phyloP scores from a whole-genome alignment of 139 green algal species.

The Chlorella sp. region DNA sequence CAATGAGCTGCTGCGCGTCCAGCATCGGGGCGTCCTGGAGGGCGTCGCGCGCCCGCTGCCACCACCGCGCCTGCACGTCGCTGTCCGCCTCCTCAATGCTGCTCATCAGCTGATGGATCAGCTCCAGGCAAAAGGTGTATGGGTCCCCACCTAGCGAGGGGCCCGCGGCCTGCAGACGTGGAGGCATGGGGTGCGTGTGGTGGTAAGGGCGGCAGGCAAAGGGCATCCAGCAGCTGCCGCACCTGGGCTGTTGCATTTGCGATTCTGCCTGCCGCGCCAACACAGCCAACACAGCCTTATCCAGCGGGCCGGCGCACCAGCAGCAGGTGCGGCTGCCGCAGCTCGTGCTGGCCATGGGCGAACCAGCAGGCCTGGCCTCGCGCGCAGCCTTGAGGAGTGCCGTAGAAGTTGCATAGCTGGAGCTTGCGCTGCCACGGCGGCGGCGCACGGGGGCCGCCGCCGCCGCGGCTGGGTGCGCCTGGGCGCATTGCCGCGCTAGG shows the following conservation, averaged over 20 bases:
- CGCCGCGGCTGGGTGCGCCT: neutral
- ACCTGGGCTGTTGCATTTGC: neutral
- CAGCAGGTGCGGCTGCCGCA: neutral
- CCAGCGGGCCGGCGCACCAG: neutral
- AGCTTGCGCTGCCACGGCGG: neutral
- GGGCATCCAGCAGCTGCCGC: no score
- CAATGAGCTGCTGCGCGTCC: neutral
- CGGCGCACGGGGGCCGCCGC: neutral
- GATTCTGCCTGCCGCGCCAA: neutral
- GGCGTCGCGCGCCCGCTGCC: neutral
- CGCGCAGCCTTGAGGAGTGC: neutral
- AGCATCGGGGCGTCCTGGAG: neutral
- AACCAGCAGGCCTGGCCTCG: neutral
- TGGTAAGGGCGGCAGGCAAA: no score
- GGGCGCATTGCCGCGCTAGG: no score
- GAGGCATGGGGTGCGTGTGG: no score
- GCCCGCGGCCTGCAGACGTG: neutral
- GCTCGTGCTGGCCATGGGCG: slow-evolving; percentile 3
- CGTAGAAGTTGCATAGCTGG: neutral
- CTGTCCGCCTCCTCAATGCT: neutral
- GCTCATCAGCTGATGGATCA: neutral
- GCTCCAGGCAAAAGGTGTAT: neutral
- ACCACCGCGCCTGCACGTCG: neutral
- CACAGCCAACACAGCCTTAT: neutral
- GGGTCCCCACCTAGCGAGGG: neutral